Percentiles rank a stretch among this genome's conserved stretches.
Conservation (phyloP, 2,329 filamentous ascomycete genomes). For the Onygena corvina region DNA sequence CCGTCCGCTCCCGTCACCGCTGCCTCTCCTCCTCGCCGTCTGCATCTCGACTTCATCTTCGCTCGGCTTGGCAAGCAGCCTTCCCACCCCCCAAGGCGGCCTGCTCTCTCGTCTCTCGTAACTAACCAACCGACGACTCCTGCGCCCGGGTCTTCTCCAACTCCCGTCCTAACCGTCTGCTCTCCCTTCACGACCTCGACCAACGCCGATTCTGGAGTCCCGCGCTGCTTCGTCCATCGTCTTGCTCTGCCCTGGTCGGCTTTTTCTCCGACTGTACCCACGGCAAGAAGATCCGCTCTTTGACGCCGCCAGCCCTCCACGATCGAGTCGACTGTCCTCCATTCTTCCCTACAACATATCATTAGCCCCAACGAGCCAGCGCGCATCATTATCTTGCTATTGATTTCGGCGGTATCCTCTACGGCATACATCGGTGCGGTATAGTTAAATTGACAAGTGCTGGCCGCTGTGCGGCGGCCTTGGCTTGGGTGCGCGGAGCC, state of each 20-base stretch:
- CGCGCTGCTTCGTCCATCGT: background rate
- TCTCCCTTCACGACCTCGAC: background rate
- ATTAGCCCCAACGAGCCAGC: background rate
- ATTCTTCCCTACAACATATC: background rate
- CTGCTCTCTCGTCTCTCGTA: constrained; percentile 8
- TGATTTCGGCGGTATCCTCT: background rate
- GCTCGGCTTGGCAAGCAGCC: constrained; percentile 6
- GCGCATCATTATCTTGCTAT: background rate
- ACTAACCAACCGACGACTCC: background rate
- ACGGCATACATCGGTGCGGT: background rate
- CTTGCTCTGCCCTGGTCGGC: constrained; percentile 10
- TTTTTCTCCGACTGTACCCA: constrained; percentile 13
- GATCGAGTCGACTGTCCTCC: background rate
- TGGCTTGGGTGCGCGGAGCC: constrained; percentile 10
- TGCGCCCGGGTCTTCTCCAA: background rate
- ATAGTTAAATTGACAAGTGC: background rate
- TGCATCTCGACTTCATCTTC: constrained; percentile 13
- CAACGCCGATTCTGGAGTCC: background rate
- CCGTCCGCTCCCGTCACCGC: constrained; percentile 7
- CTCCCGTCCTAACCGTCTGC: background rate
- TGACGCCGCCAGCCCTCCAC: constrained; percentile 1
- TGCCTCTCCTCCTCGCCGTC: constrained; percentile 13
- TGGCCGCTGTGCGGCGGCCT: constrained; percentile 16
- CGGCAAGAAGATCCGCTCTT: constrained; percentile 7
- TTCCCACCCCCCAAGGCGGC: constrained; percentile 12